These are phyloP conservation scores for Gossypium ekmanianum DNA, from an alignment of 345 rosid genomes.

Conservation along the genomic window DNA sequence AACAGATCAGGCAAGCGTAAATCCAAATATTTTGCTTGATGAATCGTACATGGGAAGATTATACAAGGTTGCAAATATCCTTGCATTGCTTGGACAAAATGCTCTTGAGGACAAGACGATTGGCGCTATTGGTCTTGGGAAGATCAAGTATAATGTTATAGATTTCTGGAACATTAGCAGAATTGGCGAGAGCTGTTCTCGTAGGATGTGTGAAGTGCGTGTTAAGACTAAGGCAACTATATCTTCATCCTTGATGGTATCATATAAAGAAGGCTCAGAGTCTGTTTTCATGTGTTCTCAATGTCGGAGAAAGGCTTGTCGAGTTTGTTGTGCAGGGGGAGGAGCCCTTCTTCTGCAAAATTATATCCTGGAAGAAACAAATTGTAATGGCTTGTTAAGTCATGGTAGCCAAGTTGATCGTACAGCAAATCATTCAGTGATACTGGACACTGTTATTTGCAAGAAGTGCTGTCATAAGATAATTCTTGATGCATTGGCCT, in stretches of 20 bases:
- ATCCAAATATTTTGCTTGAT: conserved; percentile 70
- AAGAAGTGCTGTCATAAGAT: conserved; percentile 66
- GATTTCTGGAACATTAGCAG: conserved; percentile 84
- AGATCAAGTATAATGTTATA: conserved; percentile 43
- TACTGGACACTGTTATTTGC: conserved; percentile 59
- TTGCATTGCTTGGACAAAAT: conserved; percentile 82
- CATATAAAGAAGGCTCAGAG: conserved; percentile 41
- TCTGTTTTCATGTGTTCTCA: conserved; percentile 55
- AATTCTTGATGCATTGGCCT: conserved; percentile 69
- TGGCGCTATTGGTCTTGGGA: conserved; percentile 73
- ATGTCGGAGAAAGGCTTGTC: conserved; percentile 73
- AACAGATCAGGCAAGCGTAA: conserved; percentile 86
- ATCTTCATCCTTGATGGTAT: conserved; percentile 30
- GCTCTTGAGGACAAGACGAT: conserved; percentile 72
- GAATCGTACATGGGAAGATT: conserved; percentile 70
- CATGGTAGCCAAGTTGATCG: conserved; percentile 55
- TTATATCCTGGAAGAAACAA: conserved; percentile 41
- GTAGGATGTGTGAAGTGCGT: conserved; percentile 61
- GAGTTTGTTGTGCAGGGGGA: conserved; percentile 83
- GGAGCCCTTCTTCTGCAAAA: conserved; percentile 75
- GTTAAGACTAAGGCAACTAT: conserved; percentile 45
- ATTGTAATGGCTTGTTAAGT: conserved; percentile 32
- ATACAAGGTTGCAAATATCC: conserved; percentile 58
- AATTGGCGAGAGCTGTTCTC: conserved; percentile 61
- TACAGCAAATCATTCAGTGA: conserved; percentile 44